Percentiles rank a stretch among this genome's conserved stretches.
phyloP scores from a whole-genome alignment of 768 basidiomycete genomes.

The Xanthoconium stramineum region DNA sequence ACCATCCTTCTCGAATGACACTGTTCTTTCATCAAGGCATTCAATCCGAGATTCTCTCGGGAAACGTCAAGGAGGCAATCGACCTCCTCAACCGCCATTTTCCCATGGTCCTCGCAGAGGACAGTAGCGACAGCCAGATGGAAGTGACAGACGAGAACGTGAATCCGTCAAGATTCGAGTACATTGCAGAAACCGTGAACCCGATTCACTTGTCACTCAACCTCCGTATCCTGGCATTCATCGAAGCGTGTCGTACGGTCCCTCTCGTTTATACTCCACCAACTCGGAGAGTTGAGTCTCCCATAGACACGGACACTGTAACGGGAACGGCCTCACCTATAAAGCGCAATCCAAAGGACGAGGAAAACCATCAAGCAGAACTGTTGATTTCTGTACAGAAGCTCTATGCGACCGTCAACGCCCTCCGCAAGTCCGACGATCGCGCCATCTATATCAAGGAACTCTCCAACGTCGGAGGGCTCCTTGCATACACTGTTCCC shows the following conservation, averaged over 20 bases:
- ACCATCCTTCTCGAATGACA: not conserved
- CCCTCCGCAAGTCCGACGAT: conserved; percentile 53
- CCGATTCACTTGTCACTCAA: conserved; percentile 80
- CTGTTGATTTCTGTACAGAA: conserved; percentile 62
- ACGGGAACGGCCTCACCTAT: conserved; percentile 4
- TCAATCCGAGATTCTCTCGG: conserved; percentile 63
- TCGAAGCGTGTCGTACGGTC: conserved; percentile 76
- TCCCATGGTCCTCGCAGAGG: conserved; percentile 58
- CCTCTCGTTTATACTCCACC: conserved; percentile 49
- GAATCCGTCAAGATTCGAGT: conserved; percentile 40
- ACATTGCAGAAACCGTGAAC: conserved; percentile 59
- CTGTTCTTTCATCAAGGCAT: conserved; percentile 50
- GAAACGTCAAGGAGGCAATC: conserved; percentile 71
- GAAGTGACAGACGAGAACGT: conserved; percentile 21
- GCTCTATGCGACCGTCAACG: conserved; percentile 59
- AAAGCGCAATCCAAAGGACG: conserved; percentile 26
- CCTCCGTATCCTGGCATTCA: conserved; percentile 82
- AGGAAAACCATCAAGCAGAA: conserved; percentile 41
- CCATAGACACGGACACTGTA: conserved; percentile 8
- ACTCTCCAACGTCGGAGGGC: conserved; percentile 66
- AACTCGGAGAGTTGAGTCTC: conserved; percentile 6
- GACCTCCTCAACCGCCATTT: conserved; percentile 67
- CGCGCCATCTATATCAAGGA: conserved; percentile 64
- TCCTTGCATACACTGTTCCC: conserved; percentile 82
- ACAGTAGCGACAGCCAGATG: conserved; percentile 11